Conservation (phyloP, 345 rosid genomes). For the Arabidopsis suecica region DNA sequence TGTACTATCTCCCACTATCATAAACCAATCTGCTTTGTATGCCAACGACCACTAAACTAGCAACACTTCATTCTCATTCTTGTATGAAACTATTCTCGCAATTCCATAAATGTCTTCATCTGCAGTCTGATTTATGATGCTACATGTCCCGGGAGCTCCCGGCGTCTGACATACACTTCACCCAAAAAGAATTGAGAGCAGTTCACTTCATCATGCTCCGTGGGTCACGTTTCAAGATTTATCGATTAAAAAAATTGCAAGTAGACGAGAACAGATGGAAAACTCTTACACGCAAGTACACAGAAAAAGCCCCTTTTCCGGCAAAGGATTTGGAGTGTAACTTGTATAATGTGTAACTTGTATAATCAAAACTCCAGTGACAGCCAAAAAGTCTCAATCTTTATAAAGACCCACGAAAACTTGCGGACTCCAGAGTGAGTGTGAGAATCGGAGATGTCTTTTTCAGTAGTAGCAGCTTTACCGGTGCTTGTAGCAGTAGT, state of each 20-base stretch:
- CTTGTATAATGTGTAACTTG: conserved; percentile 12
- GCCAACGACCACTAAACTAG: background rate
- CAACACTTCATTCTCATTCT: background rate
- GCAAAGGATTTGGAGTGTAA: conserved; percentile 27
- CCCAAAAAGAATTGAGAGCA: background rate
- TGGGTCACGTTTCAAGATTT: conserved; percentile 23
- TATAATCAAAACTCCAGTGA: conserved; percentile 8
- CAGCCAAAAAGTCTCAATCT: conserved; percentile 4
- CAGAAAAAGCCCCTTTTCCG: conserved; percentile 9
- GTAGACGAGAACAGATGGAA: conserved; percentile 8
- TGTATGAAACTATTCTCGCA: no score
- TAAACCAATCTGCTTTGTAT: background rate
- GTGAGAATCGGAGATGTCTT: conserved; percentile 25
- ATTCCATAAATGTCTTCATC: background rate
- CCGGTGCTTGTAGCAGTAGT: background rate
- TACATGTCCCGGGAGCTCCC: background rate
- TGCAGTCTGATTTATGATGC: background rate
- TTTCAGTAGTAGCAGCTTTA: conserved; percentile 30
- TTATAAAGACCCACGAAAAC: background rate
- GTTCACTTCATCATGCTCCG: background rate
- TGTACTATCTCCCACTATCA: background rate
- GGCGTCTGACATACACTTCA: conserved; percentile 1
- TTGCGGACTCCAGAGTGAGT: conserved; percentile 15
- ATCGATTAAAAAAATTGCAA: conserved; percentile 20
- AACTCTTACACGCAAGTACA: conserved; percentile 17